A percentile compares a stretch with the other conserved stretches of the same genome.
These are phyloP conservation scores for Silene conica DNA, from an alignment of 148 eudicot species.

Conservation along the genomic window DNA sequence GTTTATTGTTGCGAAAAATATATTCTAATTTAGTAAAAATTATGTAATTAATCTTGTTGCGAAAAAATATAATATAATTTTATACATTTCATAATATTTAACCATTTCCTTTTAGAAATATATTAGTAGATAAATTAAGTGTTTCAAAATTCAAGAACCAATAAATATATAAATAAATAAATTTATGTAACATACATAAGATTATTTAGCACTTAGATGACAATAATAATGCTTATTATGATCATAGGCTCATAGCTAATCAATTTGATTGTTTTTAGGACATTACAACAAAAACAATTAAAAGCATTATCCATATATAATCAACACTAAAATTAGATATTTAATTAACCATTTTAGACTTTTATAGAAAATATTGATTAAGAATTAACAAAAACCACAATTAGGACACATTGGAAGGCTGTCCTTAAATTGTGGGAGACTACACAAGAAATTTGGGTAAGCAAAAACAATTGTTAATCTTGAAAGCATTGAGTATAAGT, in stretches of 20 bases:
- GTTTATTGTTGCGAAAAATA: no score
- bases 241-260: not conserved
- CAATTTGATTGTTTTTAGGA: not conserved
- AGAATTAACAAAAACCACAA: not conserved
- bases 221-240: not conserved
- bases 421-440: constrained; percentile 23
- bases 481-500: constrained; percentile 19
- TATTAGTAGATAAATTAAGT: no score
- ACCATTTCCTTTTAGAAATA: no score
- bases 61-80: no score
- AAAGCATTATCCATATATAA: not conserved
- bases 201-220: no score
- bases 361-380: not conserved
- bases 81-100: no score
- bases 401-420: constrained; percentile 29
- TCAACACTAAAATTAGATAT: constrained; percentile 4
- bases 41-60: not conserved
- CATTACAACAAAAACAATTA: not conserved
- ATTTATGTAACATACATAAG: no score
- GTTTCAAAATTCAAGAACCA: no score
- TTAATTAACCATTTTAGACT: constrained; percentile 11
- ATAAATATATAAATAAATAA: no score
- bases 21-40: no score
- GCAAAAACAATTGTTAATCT: not conserved
- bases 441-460: not conserved